Base-by-base conservation (phyloP, 371 early-diverging fungal genomes). In the Fennellomyces sp. region DNA sequence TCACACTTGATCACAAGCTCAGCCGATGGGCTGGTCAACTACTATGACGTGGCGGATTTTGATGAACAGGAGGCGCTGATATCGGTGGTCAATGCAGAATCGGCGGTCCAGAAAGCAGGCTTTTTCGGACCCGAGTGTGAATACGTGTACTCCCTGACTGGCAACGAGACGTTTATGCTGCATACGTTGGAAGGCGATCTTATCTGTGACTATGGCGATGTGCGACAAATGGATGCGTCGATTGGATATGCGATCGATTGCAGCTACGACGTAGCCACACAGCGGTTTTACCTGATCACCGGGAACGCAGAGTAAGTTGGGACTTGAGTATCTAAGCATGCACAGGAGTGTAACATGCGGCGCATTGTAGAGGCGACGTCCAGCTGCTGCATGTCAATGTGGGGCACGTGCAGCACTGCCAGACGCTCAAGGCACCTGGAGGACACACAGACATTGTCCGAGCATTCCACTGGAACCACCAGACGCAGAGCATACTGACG, bases 31-130 rank as follows among this genome's bases (percentile, higher is more conserved):
- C 56, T 93, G 27, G 67, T 92, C 50, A 92, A 92, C 66, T 81
- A 83, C 38, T 91, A 87, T 60, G 88, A 93, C 51, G 73, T 85
- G 13, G 68, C 76, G 29, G 83, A 84, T 51, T 81, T 91, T 52
- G 89, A 94, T 29, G 96, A 97, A 68, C 94, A 96, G 48, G 97
- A 97, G 51, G 92, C 90, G 0, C 65, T 97, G 30, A 60, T 91
- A 35, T 87, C 87, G 10, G 93, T 92, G 0, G 84, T 94, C 27
- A 95, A 95, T 52, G 88, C 89, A 3, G 86, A 84, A 7, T 85
- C 94, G 6, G 91, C 94, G 1, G 85, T 97, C 23, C 80, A 84
- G 65, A 87, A 83, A 64, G 70, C 90, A 45, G 95, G 95, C 3
- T 97, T 88, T 72, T 96, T 97, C 77, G 98, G 98, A 10, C 94